Evolutionary conservation across 345 rosid species (phyloP), one percentile per base, ranked within the genome.

Genomic region (Jatropha curcas): DNA sequence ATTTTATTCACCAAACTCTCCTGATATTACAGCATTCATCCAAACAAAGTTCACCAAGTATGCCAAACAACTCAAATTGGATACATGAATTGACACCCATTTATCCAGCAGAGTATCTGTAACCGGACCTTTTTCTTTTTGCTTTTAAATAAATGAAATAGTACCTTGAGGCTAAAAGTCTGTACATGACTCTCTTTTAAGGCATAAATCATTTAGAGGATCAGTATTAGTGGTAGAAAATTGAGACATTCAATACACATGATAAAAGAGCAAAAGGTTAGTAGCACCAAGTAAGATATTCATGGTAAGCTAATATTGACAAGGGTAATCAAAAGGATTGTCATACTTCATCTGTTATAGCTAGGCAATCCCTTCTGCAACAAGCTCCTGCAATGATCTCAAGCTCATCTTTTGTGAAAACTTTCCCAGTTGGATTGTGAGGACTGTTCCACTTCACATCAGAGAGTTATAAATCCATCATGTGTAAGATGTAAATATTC

Each of bases 391-490:
- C 88, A 65, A 86, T 84, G 24, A 71, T 72, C 77, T 83, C 83
- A 25, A 85, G 93, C 81, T 86, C 90, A 39, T 64, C 84, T 73
- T 46, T 68, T 30, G 82, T 63, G 76, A 88, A 88, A 76, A 86
- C 89, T 76, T 86, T 88, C 71, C 93, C 93, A n/a, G 89, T 86
- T 43, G 93, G 90, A 77, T 88, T 88, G 65, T 86, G 90, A 76
- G 93, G 89, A 71, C 88, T 86, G 86, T 67, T 41, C 71, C 71
- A 79, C 77, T 58, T 71, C 71, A 51, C 60, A 78, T 80, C 76
- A 78, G 74, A 59, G 60, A 52, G 37, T 34, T 48, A 68, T 17
- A 0, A 65, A 73, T 67, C 60, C 56, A 43, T 41, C 7, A 43
- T 53, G 48, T 52, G 28, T 25, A 16, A 7, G 50, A 20, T 35